Percentiles rank a stretch among this genome's conserved stretches.
These are phyloP conservation scores for Kockiozyma suomiensis DNA, from an alignment of 805 yeast species.

Conservation along the genomic window DNA sequence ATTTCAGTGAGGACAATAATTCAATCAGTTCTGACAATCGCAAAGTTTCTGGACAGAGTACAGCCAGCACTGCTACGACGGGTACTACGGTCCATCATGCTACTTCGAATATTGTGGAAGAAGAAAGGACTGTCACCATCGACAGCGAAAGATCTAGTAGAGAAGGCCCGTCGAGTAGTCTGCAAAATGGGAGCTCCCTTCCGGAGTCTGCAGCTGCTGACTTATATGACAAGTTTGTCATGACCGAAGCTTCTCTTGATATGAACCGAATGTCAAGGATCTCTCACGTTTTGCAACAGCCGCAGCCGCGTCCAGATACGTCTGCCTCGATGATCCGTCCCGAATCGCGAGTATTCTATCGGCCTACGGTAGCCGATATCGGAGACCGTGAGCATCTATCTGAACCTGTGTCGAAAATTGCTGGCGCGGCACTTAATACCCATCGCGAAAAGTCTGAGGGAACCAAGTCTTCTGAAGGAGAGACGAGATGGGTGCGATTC, in stretches of 20 bases:
- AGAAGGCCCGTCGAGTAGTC: neutral
- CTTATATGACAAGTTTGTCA: neutral
- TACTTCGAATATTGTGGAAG: neutral
- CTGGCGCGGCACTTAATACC: neutral
- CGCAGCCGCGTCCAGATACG: neutral
- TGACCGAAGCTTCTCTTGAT: neutral
- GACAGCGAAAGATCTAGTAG: too few species aligned
- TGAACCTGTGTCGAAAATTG: neutral
- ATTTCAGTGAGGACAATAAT: neutral
- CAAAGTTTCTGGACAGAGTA: slow-evolving; percentile 19
- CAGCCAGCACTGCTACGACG: slow-evolving; percentile 14
- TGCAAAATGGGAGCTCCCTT: neutral
- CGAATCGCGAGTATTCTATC: neutral
- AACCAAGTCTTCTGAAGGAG: neutral
- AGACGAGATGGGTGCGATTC: slow-evolving; percentile 14
- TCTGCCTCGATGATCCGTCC: neutral
- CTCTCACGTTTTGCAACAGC: neutral
- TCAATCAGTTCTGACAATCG: neutral
- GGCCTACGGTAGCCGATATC: neutral
- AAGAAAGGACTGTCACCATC: neutral
- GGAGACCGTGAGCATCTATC: neutral
- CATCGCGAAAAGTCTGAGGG: neutral
- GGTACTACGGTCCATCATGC: slow-evolving; percentile 19
- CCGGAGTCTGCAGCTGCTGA: neutral
- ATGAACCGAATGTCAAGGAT: neutral